Evolutionary conservation across 129 eudicot genomes (phyloP).

Genomic region (Calendula officinalis): DNA sequence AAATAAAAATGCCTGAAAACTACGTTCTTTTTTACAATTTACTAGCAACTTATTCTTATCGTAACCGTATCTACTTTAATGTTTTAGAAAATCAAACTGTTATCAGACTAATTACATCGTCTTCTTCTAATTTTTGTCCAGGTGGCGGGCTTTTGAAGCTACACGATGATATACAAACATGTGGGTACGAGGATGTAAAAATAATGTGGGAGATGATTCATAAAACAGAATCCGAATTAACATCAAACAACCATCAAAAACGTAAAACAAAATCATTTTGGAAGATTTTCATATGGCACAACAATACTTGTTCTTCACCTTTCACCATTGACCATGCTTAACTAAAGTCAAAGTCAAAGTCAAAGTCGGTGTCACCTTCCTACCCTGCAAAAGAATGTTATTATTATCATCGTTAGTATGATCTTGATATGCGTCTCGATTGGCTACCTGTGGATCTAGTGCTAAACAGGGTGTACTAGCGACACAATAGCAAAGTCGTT

Average conservation of each 20-base stretch:
- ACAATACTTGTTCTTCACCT: conserved; percentile 33
- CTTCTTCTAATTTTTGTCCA: conserved; percentile 5
- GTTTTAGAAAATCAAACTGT: neutral
- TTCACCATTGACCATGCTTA: conserved; percentile 49
- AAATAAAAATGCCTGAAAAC: too few species aligned
- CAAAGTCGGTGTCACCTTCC: conserved; percentile 23
- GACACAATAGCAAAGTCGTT: conserved; percentile 24
- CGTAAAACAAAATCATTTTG: conserved; percentile 53
- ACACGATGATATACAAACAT: conserved; percentile 67
- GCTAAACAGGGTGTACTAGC: conserved; percentile 11
- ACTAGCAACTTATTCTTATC: neutral
- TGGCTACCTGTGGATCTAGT: conserved; percentile 30
- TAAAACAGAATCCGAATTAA: conserved; percentile 53
- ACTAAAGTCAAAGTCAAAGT: too few species aligned
- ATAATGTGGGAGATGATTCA: conserved; percentile 91
- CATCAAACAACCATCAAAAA: conserved; percentile 35
- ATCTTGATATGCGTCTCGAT: conserved; percentile 24
- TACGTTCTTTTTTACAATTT: too few species aligned
- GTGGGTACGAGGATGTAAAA: conserved; percentile 76
- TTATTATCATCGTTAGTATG: conserved; percentile 19
- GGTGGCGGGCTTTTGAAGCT: conserved; percentile 69
- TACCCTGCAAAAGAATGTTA: conserved; percentile 37
- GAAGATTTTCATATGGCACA: conserved; percentile 61
- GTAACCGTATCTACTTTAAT: neutral
- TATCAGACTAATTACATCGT: neutral